phyloP scores from a whole-genome alignment of 768 basidiomycete species.

The Multifurca ochricompacta region DNA sequence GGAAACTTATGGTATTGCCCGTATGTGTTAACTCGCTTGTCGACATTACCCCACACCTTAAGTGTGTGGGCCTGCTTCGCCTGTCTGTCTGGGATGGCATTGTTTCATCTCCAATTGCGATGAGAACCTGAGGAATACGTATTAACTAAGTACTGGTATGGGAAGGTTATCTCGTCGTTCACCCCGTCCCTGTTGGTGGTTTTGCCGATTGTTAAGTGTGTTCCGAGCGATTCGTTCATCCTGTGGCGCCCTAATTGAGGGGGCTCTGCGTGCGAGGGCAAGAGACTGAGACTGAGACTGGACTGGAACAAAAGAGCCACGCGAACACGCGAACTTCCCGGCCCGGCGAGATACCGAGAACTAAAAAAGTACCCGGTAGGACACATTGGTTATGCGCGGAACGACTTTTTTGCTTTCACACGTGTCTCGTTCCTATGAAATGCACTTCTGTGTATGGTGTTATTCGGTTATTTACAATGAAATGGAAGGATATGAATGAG shows the following conservation, averaged over 20 bases:
- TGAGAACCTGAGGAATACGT: neutral
- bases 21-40: slow-evolving; percentile 13
- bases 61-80: neutral
- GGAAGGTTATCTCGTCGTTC: too few relatives aligned
- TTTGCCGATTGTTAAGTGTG: too few relatives aligned
- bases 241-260: neutral
- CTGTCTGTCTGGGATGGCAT: slow-evolving; percentile 1
- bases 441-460: slow-evolving; percentile 7
- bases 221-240: neutral
- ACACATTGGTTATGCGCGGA: neutral
- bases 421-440: neutral
- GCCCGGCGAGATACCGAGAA: neutral
- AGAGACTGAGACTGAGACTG: neutral
- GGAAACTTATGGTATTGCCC: slow-evolving; percentile 1
- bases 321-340: too few relatives aligned
- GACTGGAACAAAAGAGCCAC: too few relatives aligned
- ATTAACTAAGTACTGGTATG: too few relatives aligned
- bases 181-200: too few relatives aligned
- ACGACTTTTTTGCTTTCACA: neutral
- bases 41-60: slow-evolving; percentile 1
- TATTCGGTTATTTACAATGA: neutral
- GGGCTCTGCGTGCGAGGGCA: neutral
- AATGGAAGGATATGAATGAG: slow-evolving; percentile 2
- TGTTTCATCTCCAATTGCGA: slow-evolving; percentile 8
- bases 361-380: neutral